Evolutionary conservation across 2,329 filamentous ascomycete genomes (phyloP), one percentile per base, ranked within the genome.

Genomic region (Cladophialophora exuberans): DNA sequence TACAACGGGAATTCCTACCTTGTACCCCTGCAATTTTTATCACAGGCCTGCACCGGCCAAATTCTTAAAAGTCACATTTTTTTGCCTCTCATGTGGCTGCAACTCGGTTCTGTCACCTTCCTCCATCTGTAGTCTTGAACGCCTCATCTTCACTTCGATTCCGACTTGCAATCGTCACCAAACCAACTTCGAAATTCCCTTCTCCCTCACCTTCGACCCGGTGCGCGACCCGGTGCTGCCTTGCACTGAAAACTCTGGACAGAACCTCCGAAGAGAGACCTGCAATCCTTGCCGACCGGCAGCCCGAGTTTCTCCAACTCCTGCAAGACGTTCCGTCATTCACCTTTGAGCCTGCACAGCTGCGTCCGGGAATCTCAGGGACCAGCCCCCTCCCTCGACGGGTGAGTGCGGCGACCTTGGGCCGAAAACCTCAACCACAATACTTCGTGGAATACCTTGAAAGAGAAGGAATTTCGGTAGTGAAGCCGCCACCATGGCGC

Each of bases 261-360:
- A 45, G 18, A 31, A 38, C 26, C 45, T 45, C 53, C 50, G 53
- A 42, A 56, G 52, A 56, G 46, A 52, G 30, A 17, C 51, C 42
- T 56, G 44, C 43, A 52, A 62, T 52, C 59, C 54, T 44, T 60
- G 59, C 56, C 56, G 51, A 56, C 56, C 50, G 48, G 42, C 46
- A 28, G 55, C 43, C 56, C 59, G 59, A 57, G 17, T 57, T 55
- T 62, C 60, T 61, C 60, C 60, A 62, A 62, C 25, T 62, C 52
- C 55, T 58, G 58, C 58, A 59, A 33, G 31, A 54, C n/a, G 23
- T 51, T 56, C 51, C 59, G 56, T 57, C 59, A 59, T 48, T 38
- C 22, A 22, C 52, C 43, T 48, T 54, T 33, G 45, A 58, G 52
- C 55, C 58, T 45, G n/a, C n/a, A n/a, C n/a, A n/a, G n/a, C n/a